Percentiles rank a stretch among this genome's conserved stretches.
Evolutionary conservation across 371 early-diverging fungal species (phyloP).

Genomic region (Homolaphlyctis polyrhiza): DNA sequence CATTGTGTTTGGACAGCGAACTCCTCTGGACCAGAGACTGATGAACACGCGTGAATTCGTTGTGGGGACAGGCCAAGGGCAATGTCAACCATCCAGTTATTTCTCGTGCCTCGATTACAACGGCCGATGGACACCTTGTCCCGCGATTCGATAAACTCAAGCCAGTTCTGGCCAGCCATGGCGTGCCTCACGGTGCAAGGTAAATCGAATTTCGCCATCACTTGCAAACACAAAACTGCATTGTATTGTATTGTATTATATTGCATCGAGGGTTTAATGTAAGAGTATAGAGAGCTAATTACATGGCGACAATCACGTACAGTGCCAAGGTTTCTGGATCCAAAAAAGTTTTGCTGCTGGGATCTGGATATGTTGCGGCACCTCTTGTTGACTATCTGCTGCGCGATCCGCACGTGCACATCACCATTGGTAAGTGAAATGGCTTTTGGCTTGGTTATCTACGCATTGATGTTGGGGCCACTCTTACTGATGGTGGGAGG

Average conservation of each 20-base stretch:
- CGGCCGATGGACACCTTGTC: conserved; percentile 57
- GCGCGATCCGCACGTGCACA: conserved; percentile 71
- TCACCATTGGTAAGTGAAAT: conserved; percentile 65
- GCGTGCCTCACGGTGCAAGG: too few relatives aligned
- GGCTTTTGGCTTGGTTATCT: not conserved
- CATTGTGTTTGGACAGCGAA: conserved; percentile 30
- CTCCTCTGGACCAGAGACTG: conserved; percentile 7
- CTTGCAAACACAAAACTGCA: too few relatives aligned
- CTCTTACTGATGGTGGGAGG: not conserved
- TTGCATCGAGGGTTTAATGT: too few relatives aligned
- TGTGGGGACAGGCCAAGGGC: too few relatives aligned
- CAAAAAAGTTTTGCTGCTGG: conserved; percentile 74
- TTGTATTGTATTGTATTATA: too few relatives aligned
- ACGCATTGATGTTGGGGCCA: not conserved
- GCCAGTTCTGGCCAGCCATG: conserved; percentile 4
- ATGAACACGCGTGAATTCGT: conserved; percentile 22
- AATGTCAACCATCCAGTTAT: conserved; percentile 66
- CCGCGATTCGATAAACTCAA: conserved; percentile 48
- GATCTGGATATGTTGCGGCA: conserved; percentile 95
- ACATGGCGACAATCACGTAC: too few relatives aligned
- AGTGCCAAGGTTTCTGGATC: conserved; percentile 18
- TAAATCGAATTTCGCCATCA: too few relatives aligned
- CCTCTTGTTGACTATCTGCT: conserved; percentile 93
- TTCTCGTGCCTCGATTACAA: conserved; percentile 71
- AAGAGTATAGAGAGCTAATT: too few relatives aligned